Base-by-base conservation (phyloP, 306 rosid species). In the Ceratonia siliqua region DNA sequence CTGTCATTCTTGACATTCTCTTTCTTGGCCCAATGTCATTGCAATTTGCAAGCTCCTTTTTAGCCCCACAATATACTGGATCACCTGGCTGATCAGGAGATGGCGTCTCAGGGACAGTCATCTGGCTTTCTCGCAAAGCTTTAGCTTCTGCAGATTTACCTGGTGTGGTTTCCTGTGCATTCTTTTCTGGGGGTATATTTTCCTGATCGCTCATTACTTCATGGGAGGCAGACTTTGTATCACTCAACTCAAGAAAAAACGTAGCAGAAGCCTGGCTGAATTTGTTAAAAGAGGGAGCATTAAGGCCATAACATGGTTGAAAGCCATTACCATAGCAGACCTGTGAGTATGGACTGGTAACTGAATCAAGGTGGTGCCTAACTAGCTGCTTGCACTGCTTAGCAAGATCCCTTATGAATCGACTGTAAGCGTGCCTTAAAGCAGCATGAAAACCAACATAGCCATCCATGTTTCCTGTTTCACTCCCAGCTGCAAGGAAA, bases 391-490 rank as follows among this genome's bases (percentile, higher is more conserved):
- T 94, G 95, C 93, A 89, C 65, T 94, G 89, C 85, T 83, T 92
- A 53, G 95, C 87, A 21, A 91, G 93, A 75, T 94, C 93, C 85
- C 78, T 85, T 35, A 90, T 70, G 70, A 94, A 94, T 46, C 87
- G 92, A 83, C 35, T 84, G 81, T 90, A 90, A 18, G 95, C 92
- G 68, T 84, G 83, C 82, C 96, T 87, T 70, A 92, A 81, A 80
- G 99, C 90, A 75, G 97, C 96, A 72, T 94, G 99, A 79, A 94
- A 94, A 77, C 97, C 97, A 21, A 88, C 88, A 79, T 85, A 94
- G 28, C 93, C 96, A 74, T 94, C 96, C 99, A 94, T 90, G 74
- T 86, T 85, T 25, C 77, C 92, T 4, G 83, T 72, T 68, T 86
- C 89, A 68, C 79, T 70, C 77, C 89, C 96, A 87, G 84, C 98